These are phyloP conservation scores for Closterium sp. DNA, from an alignment of 139 green algal species.

Conservation along the genomic window DNA sequence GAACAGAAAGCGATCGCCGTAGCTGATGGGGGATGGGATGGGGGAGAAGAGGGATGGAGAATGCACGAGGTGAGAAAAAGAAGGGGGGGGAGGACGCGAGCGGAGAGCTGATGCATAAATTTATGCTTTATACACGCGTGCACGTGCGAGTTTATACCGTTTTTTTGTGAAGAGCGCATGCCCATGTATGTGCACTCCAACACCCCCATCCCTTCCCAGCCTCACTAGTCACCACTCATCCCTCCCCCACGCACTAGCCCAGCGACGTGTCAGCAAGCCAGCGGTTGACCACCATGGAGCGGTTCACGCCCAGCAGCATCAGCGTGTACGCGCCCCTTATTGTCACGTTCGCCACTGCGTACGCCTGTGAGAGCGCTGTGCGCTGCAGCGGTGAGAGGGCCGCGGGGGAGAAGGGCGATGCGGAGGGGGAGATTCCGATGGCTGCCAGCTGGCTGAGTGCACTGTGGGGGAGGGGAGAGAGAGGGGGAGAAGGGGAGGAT, in stretches of 20 bases:
- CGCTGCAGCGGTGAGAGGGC: not conserved
- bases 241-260: not conserved
- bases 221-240: too few species aligned
- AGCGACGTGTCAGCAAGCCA: not conserved
- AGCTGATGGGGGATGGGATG: not conserved
- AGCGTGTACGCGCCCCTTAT: not conserved
- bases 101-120: too few species aligned
- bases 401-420: not conserved
- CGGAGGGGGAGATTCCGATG: not conserved
- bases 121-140: too few species aligned
- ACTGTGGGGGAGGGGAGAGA: not conserved
- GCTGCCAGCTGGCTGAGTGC: not conserved
- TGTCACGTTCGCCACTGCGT: not conserved
- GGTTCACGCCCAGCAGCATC: not conserved
- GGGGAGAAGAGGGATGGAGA: not conserved
- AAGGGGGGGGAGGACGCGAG: not conserved
- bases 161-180: too few species aligned
- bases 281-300: not conserved
- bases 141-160: too few species aligned
- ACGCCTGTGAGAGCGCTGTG: not conserved
- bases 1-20: not conserved
- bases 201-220: too few species aligned
- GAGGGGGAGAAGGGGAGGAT: not conserved
- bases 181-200: too few species aligned
- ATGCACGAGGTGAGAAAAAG: not conserved